Percentiles rank a stretch among this genome's conserved stretches.
These are phyloP conservation scores for Monilinia vaccinii-corymbosi DNA, from an alignment of 2,329 filamentous ascomycete species.

Conservation along the genomic window DNA sequence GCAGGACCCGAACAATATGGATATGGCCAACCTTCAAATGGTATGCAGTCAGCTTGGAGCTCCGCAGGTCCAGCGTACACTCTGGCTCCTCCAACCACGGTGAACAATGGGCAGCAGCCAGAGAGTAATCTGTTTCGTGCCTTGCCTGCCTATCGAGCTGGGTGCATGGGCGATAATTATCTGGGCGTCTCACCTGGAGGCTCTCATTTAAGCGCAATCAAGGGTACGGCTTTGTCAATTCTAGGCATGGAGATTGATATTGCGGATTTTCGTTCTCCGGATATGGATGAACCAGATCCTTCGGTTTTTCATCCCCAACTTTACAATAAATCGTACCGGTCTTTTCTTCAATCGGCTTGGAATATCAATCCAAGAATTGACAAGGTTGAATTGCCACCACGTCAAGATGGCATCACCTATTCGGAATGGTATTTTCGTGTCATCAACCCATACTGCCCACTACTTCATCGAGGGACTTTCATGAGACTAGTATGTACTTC, in stretches of 20 bases:
- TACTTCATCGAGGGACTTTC: conserved; percentile 70
- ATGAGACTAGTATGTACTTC: conserved; percentile 49
- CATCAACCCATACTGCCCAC: conserved; percentile 61
- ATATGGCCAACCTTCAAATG: conserved; percentile 2
- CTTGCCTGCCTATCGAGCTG: conserved; percentile 22
- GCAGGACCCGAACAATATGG: conserved; percentile 5
- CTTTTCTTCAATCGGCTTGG: conserved; percentile 57
- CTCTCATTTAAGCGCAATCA: conserved; percentile 61
- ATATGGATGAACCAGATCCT: conserved; percentile 50
- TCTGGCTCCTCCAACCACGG: neutral
- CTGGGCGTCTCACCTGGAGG: conserved; percentile 52
- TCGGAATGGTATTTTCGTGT: conserved; percentile 68
- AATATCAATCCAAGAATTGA: conserved; percentile 48
- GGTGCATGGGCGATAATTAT: conserved; percentile 49
- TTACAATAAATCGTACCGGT: conserved; percentile 64
- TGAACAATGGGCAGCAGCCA: conserved; percentile 10
- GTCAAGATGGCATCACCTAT: conserved; percentile 57
- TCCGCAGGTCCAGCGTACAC: conserved; percentile 11
- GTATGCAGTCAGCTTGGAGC: conserved; percentile 15
- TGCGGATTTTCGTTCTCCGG: conserved; percentile 58
- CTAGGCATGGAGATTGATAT: conserved; percentile 75
- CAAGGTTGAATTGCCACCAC: conserved; percentile 51
- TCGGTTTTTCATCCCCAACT: conserved; percentile 37
- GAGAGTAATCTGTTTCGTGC: conserved; percentile 22
- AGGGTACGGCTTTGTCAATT: conserved; percentile 67